Evolutionary conservation across 495 filamentous ascomycete genomes (phyloP).

Genomic region (Podospora didyma): DNA sequence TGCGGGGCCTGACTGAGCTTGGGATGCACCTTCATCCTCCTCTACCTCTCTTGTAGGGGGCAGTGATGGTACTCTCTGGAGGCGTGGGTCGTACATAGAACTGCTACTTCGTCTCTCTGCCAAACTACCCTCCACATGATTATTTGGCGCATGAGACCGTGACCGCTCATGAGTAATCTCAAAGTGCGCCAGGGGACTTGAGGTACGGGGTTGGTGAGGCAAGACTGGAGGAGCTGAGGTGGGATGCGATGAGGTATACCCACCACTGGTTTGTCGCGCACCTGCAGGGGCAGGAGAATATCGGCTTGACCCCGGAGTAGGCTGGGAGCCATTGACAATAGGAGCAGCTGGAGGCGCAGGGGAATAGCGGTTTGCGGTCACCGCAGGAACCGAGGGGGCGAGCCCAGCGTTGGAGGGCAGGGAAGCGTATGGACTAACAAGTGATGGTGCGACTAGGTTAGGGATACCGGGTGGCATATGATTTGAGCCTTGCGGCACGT

Average conservation of each 20-base stretch:
- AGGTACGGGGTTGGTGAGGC: constrained; percentile 78
- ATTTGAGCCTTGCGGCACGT: constrained; percentile 21
- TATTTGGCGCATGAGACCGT: constrained; percentile 21
- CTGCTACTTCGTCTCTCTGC: constrained; percentile 42
- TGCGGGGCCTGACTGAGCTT: constrained; percentile 21
- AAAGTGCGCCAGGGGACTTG: constrained; percentile 75
- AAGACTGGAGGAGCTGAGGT: constrained; percentile 45
- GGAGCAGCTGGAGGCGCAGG: constrained; percentile 51
- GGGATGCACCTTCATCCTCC: constrained; percentile 37
- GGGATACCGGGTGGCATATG: constrained; percentile 24
- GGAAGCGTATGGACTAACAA: constrained; percentile 59
- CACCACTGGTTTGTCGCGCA: constrained; percentile 31
- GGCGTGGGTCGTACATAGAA: constrained; percentile 42
- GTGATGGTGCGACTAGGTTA: constrained; percentile 51
- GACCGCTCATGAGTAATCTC: constrained; percentile 43
- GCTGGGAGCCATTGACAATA: constrained; percentile 26
- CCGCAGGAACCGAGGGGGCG: constrained; percentile 38
- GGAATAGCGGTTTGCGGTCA: constrained; percentile 51
- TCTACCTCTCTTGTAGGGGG: constrained; percentile 53
- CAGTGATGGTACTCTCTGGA: constrained; percentile 43
- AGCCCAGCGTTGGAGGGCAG: constrained; percentile 37
- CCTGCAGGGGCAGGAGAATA: constrained; percentile 52
- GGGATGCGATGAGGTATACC: constrained; percentile 36
- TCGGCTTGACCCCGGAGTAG: constrained; percentile 39
- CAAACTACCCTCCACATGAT: constrained; percentile 30